Percentiles rank a stretch among this genome's conserved stretches.
These are phyloP conservation scores for Groenewaldozyma sp. DNA, from an alignment of 1,139 yeast genomes.

Conservation along the genomic window DNA sequence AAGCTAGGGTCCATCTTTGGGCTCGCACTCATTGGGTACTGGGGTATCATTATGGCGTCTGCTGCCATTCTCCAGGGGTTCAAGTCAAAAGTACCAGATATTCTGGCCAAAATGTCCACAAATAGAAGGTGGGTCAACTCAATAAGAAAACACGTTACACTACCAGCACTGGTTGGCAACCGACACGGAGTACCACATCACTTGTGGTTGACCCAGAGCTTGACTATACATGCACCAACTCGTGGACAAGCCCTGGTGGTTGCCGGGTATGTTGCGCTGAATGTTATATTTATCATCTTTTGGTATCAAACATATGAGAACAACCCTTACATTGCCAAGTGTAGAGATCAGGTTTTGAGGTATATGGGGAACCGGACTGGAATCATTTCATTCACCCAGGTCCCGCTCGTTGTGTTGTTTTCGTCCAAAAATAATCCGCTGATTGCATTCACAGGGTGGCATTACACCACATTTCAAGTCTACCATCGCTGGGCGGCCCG, in stretches of 20 bases:
- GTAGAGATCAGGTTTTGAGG: constrained; percentile 24
- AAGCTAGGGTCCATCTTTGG: constrained; percentile 14
- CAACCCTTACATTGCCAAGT: constrained; percentile 17
- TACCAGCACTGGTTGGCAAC: constrained; percentile 27
- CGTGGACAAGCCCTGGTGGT: constrained; percentile 27
- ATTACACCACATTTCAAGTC: constrained; percentile 52
- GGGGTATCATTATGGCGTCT: constrained; percentile 12
- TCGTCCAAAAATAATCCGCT: constrained; percentile 58
- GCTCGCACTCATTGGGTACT: constrained; percentile 13
- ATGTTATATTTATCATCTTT: constrained; percentile 17
- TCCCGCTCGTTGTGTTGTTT: constrained; percentile 47
- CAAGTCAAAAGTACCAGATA: constrained; percentile 6
- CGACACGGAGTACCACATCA: constrained; percentile 24
- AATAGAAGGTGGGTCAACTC: constrained; percentile 7
- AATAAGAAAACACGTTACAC: constrained; percentile 22
- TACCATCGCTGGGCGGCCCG: constrained; percentile 60
- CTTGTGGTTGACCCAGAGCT: constrained; percentile 11
- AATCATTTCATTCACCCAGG: constrained; percentile 45
- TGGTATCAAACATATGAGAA: constrained; percentile 15
- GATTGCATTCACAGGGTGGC: constrained; percentile 51
- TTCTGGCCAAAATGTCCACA: constrained; percentile 3
- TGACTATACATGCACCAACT: constrained; percentile 24
- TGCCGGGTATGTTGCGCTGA: constrained; percentile 20
- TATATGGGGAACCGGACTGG: constrained; percentile 54
- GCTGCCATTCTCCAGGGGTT: constrained; percentile 7